These are phyloP conservation scores for Blastobotrys terrestris DNA, from an alignment of 805 yeast genomes.

Conservation along the genomic window DNA sequence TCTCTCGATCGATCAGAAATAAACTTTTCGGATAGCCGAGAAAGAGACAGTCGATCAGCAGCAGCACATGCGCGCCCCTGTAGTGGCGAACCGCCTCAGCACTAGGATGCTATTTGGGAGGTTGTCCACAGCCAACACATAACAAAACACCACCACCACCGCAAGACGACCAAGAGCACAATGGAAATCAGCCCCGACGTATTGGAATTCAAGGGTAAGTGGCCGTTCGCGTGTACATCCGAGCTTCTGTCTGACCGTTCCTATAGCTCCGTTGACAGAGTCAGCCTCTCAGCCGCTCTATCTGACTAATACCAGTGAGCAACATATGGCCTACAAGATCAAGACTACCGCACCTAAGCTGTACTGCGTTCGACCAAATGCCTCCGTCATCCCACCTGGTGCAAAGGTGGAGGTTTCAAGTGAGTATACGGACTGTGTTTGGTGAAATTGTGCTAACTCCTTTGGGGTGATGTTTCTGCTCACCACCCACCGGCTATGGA, in stretches of 20 bases:
- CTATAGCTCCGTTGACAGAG: constrained; percentile 69
- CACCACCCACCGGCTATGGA: no score
- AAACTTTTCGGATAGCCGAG: no score
- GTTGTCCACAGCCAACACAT: no score
- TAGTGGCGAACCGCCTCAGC: no score
- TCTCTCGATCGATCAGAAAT: no score
- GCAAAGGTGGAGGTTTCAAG: constrained; percentile 58
- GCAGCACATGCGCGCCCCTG: no score
- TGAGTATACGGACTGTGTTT: no score
- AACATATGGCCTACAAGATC: constrained; percentile 81
- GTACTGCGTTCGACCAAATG: constrained; percentile 94
- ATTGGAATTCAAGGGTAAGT: constrained; percentile 73
- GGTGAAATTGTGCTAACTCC: no score
- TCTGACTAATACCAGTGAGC: constrained; percentile 51
- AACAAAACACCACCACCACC: no score
- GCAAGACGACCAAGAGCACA: constrained; percentile 19
- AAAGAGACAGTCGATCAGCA: no score
- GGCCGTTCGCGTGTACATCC: neutral
- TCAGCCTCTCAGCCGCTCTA: constrained; percentile 59
- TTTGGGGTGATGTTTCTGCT: no score
- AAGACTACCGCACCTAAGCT: constrained; percentile 97
- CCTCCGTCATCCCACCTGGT: constrained; percentile 74
- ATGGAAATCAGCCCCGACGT: constrained; percentile 70
- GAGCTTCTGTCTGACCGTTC: constrained; percentile 3
- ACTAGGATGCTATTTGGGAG: no score